phyloP scores from a whole-genome alignment of 345 rosid species.

The Turritis glabra region DNA sequence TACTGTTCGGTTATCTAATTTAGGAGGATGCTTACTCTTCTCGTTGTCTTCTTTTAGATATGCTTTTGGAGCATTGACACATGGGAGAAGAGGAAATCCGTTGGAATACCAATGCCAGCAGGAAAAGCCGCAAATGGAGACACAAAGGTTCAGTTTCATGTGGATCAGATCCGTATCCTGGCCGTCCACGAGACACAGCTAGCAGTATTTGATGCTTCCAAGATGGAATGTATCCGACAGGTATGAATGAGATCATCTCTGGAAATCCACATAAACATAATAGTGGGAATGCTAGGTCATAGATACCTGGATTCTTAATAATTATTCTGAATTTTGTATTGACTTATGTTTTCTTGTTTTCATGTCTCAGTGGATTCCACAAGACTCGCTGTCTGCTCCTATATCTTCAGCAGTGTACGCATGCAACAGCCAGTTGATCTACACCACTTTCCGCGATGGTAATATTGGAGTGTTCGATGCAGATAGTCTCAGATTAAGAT shows the following conservation, averaged over 20 bases:
- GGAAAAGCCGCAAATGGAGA: conserved; percentile 71
- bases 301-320: neutral
- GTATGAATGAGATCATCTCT: conserved; percentile 45
- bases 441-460: conserved; percentile 69
- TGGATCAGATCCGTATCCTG: conserved; percentile 69
- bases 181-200: conserved; percentile 85
- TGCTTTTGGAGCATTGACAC: conserved; percentile 82
- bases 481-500: conserved; percentile 64
- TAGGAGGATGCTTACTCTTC: conserved; percentile 15
- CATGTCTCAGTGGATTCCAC: conserved; percentile 74
- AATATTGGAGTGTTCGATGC: conserved; percentile 78
- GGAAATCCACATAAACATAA: conserved; percentile 43
- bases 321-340: neutral
- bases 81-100: conserved; percentile 84
- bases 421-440: conserved; percentile 80
- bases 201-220: conserved; percentile 75
- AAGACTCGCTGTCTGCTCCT: conserved; percentile 67
- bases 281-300: neutral
- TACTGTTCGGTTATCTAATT: neutral
- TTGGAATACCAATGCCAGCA: conserved; percentile 59
- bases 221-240: conserved; percentile 77
- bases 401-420: conserved; percentile 73
- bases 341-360: conserved; percentile 17
- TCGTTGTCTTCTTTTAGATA: conserved; percentile 48
- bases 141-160: conserved; percentile 77